Conservation (phyloP, 179 eudicot genomes). For the Beta lomatogona region DNA sequence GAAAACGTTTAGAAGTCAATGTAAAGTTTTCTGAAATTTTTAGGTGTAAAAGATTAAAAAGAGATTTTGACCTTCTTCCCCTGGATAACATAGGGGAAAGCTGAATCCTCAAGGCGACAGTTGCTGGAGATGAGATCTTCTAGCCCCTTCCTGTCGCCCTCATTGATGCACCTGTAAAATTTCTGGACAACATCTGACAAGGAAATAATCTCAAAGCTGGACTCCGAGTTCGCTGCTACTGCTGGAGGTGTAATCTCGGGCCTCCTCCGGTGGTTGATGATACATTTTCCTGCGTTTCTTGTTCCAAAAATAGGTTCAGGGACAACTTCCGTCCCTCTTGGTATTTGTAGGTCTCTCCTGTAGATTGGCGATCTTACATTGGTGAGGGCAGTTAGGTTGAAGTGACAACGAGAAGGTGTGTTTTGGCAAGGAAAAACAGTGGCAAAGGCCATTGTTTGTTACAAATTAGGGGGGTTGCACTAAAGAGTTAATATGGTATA, state of each 20-base stretch:
- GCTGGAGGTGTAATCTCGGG: conserved; percentile 6
- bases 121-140: conserved; percentile 44
- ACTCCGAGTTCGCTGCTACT: conserved; percentile 25
- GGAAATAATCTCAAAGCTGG: conserved; percentile 9
- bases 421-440: conserved; percentile 10
- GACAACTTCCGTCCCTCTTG: background rate
- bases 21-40: background rate
- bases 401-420: background rate
- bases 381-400: background rate
- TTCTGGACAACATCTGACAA: conserved; percentile 44
- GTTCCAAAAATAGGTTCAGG: background rate
- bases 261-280: conserved; percentile 12
- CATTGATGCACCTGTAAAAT: conserved; percentile 63
- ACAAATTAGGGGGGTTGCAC: background rate
- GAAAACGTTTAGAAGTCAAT: background rate
- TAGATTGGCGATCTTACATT: background rate
- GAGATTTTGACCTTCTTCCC: conserved; percentile 59
- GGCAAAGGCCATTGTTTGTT: conserved; percentile 18
- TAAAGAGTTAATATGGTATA: too few relatives aligned
- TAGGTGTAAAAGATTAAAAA: background rate
- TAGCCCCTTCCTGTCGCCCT: conserved; percentile 41
- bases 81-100: conserved; percentile 53
- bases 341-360: background rate
- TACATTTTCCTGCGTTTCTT: background rate
- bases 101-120: conserved; percentile 61